Evolutionary conservation across 352 stramenopile genomes (phyloP), one percentile per base, ranked within the genome.

Genomic region (Globisporangium iwayamae): DNA sequence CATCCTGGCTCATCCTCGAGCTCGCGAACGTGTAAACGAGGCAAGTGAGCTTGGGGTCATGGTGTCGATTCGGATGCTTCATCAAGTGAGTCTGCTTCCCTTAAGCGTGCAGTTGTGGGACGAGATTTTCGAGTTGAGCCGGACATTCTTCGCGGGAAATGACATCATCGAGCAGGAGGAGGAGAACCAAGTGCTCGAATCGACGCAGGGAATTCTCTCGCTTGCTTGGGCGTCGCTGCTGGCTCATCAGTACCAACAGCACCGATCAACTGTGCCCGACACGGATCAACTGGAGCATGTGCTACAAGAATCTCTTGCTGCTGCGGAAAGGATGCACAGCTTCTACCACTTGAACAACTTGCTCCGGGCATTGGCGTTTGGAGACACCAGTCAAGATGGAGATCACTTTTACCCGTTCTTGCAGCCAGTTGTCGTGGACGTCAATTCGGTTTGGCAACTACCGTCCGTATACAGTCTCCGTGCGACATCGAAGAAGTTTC

Each of bases 311-410:
- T 74, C 74, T 4, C 60, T 91, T 4, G 56, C 62, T 48, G 65
- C 70, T 16, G 75, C 77, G 0, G 82, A 91, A 46, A 43, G 63
- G 11, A 57, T 71, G 5, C 72, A 76, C 22, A 79, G 78, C 25
- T 89, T 91, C 57, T 80, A 89, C 48, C 79, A 78, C 54, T 60
- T 89, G 9, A 77, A 87, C 16, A 62, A 68, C 6, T 55, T 88
- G 18, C 53, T 91, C n/a, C 70, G 67, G 1, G 68, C 70, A 9
- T 71, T 88, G 20, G 66, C 79, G 43, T 82, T 85, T 47, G 36
- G 48, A 18, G 73, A 71, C 30, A 66, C 74, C 20, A 62, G 71
- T 22, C 50, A 32, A 7, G 65, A 72, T 22, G 56, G 55, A 20
- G 64, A 76, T 2, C 16, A 32, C 7, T 51, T 48, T 3, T 60